These are phyloP conservation scores for Fusarium albidum DNA, from an alignment of 2,329 filamentous ascomycete genomes.

Conservation along the genomic window DNA sequence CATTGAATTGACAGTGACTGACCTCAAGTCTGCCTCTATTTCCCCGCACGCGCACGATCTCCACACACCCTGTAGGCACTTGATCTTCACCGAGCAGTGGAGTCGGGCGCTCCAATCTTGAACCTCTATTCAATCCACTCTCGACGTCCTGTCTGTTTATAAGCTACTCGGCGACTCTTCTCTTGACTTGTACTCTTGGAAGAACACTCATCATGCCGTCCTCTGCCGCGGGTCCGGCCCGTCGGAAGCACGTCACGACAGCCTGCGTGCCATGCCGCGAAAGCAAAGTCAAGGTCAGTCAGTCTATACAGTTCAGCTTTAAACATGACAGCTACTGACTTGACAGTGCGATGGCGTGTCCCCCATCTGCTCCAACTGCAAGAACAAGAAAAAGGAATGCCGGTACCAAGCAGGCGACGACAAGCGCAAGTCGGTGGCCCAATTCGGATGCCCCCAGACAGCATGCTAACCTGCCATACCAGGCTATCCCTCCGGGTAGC, in stretches of 20 bases:
- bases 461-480: not conserved
- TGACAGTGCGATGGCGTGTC: conserved; percentile 27
- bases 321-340: not conserved
- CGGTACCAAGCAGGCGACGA: conserved; percentile 30
- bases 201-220: conserved; percentile 28
- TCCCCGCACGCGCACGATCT: conserved; percentile 2
- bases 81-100: not conserved
- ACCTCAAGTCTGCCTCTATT: conserved; percentile 45
- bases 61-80: conserved; percentile 1
- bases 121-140: conserved; percentile 3
- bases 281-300: conserved; percentile 52
- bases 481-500: conserved; percentile 28
- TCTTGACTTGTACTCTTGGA: no score
- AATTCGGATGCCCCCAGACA: no score
- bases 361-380: conserved; percentile 29
- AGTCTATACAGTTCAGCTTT: not conserved
- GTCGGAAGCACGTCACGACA: conserved; percentile 52
- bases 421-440: conserved; percentile 25
- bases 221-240: conserved; percentile 11
- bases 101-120: conserved; percentile 3
- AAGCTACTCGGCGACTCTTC: not conserved
- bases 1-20: no score
- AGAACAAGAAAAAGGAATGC: conserved; percentile 29
- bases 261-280: conserved; percentile 54
- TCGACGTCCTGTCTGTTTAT: not conserved